Evolutionary conservation across 2,329 filamentous ascomycete genomes (phyloP), one percentile per base, ranked within the genome.

Genomic region (Microcyclosporella mali): DNA sequence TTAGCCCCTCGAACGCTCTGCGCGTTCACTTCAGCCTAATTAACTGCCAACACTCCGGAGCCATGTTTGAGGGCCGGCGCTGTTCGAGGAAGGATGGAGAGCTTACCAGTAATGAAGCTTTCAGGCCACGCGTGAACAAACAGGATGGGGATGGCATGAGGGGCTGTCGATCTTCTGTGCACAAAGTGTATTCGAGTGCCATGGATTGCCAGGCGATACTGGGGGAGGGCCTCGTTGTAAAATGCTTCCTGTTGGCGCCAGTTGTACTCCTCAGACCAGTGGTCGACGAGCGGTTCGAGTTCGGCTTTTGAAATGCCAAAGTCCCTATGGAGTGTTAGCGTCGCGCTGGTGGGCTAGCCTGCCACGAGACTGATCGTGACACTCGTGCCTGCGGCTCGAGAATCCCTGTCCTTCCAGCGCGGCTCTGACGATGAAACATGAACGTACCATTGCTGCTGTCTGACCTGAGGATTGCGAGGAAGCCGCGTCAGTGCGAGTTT

Each of bases 401-500:
- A 12, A 12, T 6, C n/a, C 12, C 11, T n/a, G 30, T 12, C 6
- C n/a, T 32, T 25, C 21, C 6, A 25, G 4, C 9, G 21, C 21
- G 21, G 21, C 9, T 25, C 21, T 25, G 21, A 4, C n/a, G n/a
- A 8, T 29, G n/a, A 29, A 29, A 8, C 8, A 74, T 77, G 74
- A 74, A 79, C 16, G 29, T 29, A 17, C 37, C 40, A 19, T 31
- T 40, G 31, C 31, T 37, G 35, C 36, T 47, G 49, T 16, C 43
- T 43, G 21, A 35, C 40, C 25, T 46, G 64, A 2, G 71, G 56
- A 52, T 83, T 79, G 53, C 79, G 76, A 31, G 82, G 82, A 21
- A 85, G 63, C 45, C 82, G 70, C 16, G 79, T 80, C 34, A 84
- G 69, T 56, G 84, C 78, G 8, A 85, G 70, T 61, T 85, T 86